Evolutionary conservation across 257 asterid species (phyloP).

Genomic region (Ophiorrhiza pumila): DNA sequence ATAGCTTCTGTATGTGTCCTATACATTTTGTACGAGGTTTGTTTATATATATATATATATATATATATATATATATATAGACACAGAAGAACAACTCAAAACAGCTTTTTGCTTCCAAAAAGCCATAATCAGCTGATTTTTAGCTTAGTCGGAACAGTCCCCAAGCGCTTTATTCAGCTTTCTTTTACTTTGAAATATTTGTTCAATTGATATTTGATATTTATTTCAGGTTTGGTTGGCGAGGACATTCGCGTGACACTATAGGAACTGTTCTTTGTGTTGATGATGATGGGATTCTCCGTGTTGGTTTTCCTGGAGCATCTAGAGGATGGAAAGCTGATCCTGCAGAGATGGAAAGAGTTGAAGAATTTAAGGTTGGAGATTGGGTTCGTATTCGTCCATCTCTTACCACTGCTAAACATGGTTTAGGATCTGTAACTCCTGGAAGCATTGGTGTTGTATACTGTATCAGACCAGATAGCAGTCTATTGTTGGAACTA

Average conservation of each 20-base stretch:
- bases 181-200: not conserved
- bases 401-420: slow-evolving; percentile 85
- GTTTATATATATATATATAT: no score
- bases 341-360: slow-evolving; percentile 99
- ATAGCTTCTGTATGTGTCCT: not conserved
- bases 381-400: slow-evolving; percentile 99
- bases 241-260: slow-evolving; percentile 87
- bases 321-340: slow-evolving; percentile 99
- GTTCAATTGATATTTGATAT: not conserved
- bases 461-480: slow-evolving; percentile 85
- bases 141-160: not conserved
- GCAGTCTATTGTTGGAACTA: slow-evolving; percentile 74
- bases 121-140: not conserved
- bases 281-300: slow-evolving; percentile 97
- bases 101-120: not conserved
- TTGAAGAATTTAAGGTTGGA: slow-evolving; percentile 95
- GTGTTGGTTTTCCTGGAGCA: slow-evolving; percentile 99
- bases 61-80: no score
- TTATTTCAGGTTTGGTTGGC: slow-evolving; percentile 93
- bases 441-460: slow-evolving; percentile 97
- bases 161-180: not conserved
- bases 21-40: not conserved
- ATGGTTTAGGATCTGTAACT: slow-evolving; percentile 92
- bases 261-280: slow-evolving; percentile 95
- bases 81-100: not conserved